These are phyloP conservation scores for Kodamaea suecica DNA, from an alignment of 1,139 yeast genomes.

Conservation along the genomic window DNA sequence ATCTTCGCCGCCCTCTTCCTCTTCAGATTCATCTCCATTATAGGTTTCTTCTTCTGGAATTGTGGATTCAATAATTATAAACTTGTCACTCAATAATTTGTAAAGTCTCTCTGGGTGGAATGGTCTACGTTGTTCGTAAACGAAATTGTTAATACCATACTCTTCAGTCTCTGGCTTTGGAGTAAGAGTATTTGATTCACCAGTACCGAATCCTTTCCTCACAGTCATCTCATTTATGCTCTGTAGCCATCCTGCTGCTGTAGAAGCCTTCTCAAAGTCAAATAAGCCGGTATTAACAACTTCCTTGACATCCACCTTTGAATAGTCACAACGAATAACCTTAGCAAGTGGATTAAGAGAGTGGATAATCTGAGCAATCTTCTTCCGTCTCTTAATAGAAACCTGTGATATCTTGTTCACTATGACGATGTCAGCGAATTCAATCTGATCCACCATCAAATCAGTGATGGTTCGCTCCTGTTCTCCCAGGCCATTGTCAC, in stretches of 20 bases:
- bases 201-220: slow-evolving; percentile 33
- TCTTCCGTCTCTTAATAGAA: slow-evolving; percentile 20
- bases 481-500: slow-evolving; percentile 36
- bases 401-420: slow-evolving; percentile 35
- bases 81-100: slow-evolving; percentile 33
- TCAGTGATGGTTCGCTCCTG: slow-evolving; percentile 44
- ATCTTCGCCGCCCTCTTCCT: slow-evolving; percentile 13
- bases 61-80: slow-evolving; percentile 26
- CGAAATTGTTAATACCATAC: slow-evolving; percentile 43
- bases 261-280: slow-evolving; percentile 39
- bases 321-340: slow-evolving; percentile 30
- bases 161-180: slow-evolving; percentile 34
- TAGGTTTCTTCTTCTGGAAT: slow-evolving; percentile 13
- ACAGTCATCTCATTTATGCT: slow-evolving; percentile 38
- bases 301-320: slow-evolving; percentile 31
- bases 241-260: slow-evolving; percentile 48
- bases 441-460: slow-evolving; percentile 45
- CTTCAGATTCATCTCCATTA: slow-evolving; percentile 8
- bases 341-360: slow-evolving; percentile 42
- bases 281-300: slow-evolving; percentile 33
- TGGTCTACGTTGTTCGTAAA: slow-evolving; percentile 38
- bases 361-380: slow-evolving; percentile 28
- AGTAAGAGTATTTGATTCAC: slow-evolving; percentile 17
- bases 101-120: slow-evolving; percentile 44
- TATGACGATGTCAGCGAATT: slow-evolving; percentile 42